Evolutionary conservation across 768 basidiomycete genomes (phyloP), one percentile per base, ranked within the genome.

Genomic region (Leccinum disarticulatum): DNA sequence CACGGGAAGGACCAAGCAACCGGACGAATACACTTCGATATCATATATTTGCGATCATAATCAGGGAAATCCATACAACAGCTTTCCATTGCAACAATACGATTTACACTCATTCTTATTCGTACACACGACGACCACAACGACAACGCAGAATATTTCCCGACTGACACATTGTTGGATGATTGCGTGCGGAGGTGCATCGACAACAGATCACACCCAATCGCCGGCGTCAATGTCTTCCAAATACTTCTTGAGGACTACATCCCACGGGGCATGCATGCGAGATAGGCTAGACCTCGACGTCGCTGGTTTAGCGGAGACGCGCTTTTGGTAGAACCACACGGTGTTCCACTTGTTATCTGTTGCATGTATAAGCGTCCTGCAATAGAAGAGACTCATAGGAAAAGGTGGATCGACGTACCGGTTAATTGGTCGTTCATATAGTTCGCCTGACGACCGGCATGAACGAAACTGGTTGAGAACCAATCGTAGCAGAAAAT

Each of bases 331-430:
- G 36, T 55, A 61, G 53, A 43, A 59, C 60, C 57, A 61, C 48
- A 9, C 1, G 17, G 60, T 61, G 57, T 61, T 61, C 60, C 60
- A 61, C 25, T 49, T 51, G 17, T 61, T 57, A 46, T 61, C 59
- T 60, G 31, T 41, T 41, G 38, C 3, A 41, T 9, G 38, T 41
- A 43, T 43, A 1, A 43, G n/a, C n/a, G 41, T 43, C 41, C 10
- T 43, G 41, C n/a, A 36, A 36, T 7, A 2, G 41, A 38, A 9
- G n/a, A 43, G 41, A 19, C 41, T 3, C n/a, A 3, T n/a, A 7
- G 41, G 35, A 4, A 9, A 43, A 43, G 41, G 41, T 4, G 10
- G 10, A n/a, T 43, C n/a, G n/a, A 43, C 41, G 7, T 46, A 60
- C 59, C 59, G 2, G 59, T 57, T 22, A 57, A 19, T 19, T 50